A percentile compares a stretch with the other conserved stretches of the same genome.
phyloP scores from a whole-genome alignment of 208 protist genomes.

The Herpetomonas samuelpessoai region DNA sequence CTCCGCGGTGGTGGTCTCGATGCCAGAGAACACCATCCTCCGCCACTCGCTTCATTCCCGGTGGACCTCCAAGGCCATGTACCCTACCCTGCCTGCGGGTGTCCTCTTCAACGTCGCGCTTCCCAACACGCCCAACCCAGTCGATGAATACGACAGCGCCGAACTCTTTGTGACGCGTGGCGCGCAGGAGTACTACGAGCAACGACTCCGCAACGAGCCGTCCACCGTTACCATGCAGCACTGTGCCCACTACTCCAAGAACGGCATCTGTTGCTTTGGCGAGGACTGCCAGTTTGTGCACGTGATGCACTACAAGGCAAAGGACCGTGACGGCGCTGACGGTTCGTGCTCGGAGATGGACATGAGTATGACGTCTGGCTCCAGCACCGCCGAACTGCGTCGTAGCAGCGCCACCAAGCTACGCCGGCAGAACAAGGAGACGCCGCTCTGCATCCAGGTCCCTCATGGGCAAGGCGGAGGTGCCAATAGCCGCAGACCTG shows the following conservation, averaged over 20 bases:
- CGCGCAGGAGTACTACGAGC: conserved; percentile 66
- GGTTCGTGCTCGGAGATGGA: conserved; percentile 39
- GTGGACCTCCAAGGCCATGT: conserved; percentile 55
- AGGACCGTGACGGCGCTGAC: conserved; percentile 28
- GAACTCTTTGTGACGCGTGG: conserved; percentile 61
- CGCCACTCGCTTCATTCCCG: conserved; percentile 67
- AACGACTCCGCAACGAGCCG: conserved; percentile 37
- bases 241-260: conserved; percentile 76
- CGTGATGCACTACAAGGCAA: conserved; percentile 44
- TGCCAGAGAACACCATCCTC: conserved; percentile 45
- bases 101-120: conserved; percentile 56
- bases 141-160: conserved; percentile 60
- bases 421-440: conserved; percentile 25
- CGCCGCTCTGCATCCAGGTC: conserved; percentile 23
- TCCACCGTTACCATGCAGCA: conserved; percentile 68
- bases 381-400: conserved; percentile 17
- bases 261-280: conserved; percentile 82
- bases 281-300: conserved; percentile 75
- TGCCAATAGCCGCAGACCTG: no score
- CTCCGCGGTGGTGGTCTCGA: conserved; percentile 14
- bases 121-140: conserved; percentile 67
- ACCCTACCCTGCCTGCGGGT: conserved; percentile 42
- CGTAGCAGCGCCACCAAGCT: conserved; percentile 11
- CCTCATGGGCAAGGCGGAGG: background rate
- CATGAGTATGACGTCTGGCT: conserved; percentile 20